These are phyloP conservation scores for Pugionium cornutum DNA, from an alignment of 345 rosid species.

Conservation along the genomic window DNA sequence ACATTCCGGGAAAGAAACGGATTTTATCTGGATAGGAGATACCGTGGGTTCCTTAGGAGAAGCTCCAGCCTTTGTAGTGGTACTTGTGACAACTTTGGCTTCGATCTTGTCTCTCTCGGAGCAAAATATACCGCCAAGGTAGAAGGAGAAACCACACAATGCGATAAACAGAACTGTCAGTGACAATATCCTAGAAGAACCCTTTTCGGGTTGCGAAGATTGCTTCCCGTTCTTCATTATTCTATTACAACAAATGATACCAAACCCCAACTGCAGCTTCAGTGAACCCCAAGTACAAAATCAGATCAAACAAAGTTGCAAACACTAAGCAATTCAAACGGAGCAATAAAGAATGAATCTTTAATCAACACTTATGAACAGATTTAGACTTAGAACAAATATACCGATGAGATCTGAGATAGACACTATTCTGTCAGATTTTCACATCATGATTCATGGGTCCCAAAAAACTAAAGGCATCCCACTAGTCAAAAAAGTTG, in stretches of 20 bases:
- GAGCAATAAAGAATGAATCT: constrained; percentile 16
- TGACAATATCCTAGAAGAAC: constrained; percentile 50
- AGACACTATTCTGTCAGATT: constrained; percentile 20
- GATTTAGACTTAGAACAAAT: constrained; percentile 6
- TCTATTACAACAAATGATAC: constrained; percentile 15
- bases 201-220: constrained; percentile 52
- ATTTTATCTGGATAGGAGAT: constrained; percentile 61
- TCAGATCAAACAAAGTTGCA: constrained; percentile 7
- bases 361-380: neutral
- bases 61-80: constrained; percentile 44
- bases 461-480: constrained; percentile 35
- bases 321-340: constrained; percentile 7
- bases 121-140: constrained; percentile 83
- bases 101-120: constrained; percentile 54
- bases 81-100: constrained; percentile 41
- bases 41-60: constrained; percentile 49
- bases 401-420: constrained; percentile 31
- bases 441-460: constrained; percentile 28
- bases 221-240: constrained; percentile 79
- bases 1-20: constrained; percentile 71
- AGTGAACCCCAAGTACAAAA: neutral
- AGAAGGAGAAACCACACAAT: constrained; percentile 85
- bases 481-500: constrained; percentile 38
- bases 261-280: constrained; percentile 23
- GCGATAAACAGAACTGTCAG: constrained; percentile 49